phyloP scores from a whole-genome alignment of 495 filamentous ascomycete species.

The Aspergillus homomorphus region DNA sequence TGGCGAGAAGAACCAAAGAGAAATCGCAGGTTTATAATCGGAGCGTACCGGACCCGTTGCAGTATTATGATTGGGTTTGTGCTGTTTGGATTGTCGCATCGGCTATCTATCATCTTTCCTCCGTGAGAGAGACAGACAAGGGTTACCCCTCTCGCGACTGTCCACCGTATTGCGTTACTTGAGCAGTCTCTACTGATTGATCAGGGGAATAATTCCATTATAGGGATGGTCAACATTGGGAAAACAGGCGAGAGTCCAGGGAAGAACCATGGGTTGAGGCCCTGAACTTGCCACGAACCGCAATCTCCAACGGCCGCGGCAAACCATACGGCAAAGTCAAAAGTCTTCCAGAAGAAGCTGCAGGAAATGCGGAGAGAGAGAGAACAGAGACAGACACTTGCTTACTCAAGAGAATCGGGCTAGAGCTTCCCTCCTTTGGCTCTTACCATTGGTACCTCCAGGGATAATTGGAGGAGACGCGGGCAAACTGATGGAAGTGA shows the following conservation, averaged over 20 bases:
- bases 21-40: constrained; percentile 14
- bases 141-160: neutral
- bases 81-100: neutral
- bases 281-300: constrained; percentile 3
- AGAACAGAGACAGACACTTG: constrained; percentile 2
- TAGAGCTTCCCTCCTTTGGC: constrained; percentile 16
- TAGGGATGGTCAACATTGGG: neutral
- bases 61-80: neutral
- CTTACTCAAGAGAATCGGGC: constrained; percentile 25
- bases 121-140: neutral
- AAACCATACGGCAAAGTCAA: neutral
- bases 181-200: no score
- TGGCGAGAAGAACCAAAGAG: constrained; percentile 10
- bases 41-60: constrained; percentile 3
- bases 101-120: neutral
- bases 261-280: constrained; percentile 12
- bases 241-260: neutral
- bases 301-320: neutral
- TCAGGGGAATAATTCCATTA: no score
- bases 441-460: constrained; percentile 21
- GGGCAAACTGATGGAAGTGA: neutral
- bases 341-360: neutral
- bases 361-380: constrained; percentile 15
- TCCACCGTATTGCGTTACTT: no score
- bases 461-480: constrained; percentile 13